Conservation (phyloP, 169 alveolate genomes). For the Cryptosporidium baileyi region DNA sequence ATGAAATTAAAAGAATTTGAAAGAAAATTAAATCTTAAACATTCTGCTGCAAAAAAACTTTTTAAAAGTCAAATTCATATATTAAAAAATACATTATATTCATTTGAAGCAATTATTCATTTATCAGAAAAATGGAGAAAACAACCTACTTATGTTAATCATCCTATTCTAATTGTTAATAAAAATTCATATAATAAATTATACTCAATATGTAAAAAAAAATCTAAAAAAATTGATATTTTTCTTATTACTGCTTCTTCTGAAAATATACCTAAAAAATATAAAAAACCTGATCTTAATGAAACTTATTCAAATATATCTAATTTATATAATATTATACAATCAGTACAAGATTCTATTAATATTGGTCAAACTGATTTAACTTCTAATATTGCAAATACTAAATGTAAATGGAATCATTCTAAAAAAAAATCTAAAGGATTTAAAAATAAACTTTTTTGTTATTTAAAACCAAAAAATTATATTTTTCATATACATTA, state of each 20-base stretch:
- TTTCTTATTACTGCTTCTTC: constrained; percentile 50
- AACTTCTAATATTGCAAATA: neutral
- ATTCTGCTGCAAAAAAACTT: constrained; percentile 38
- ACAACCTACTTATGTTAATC: constrained; percentile 48
- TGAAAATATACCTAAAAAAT: constrained; percentile 9
- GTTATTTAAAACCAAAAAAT: constrained; percentile 2
- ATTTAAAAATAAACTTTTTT: neutral
- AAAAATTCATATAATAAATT: neutral
- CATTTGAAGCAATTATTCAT: neutral
- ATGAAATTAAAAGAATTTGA: constrained; percentile 41
- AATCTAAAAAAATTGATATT: neutral
- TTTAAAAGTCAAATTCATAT: constrained; percentile 2
- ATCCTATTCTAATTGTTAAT: constrained; percentile 22
- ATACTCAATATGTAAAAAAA: neutral
- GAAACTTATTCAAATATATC: neutral
- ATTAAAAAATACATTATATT: neutral
- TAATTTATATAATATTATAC: neutral
- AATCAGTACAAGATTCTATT: constrained; percentile 14
- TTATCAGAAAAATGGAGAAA: constrained; percentile 37
- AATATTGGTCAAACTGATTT: neutral
- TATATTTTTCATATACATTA: constrained; percentile 22
- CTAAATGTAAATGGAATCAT: neutral
- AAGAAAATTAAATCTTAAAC: constrained; percentile 15
- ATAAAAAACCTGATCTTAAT: constrained; percentile 10
- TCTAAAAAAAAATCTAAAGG: neutral